Evolutionary conservation across 148 eudicot genomes (phyloP).

Genomic region (Silene latifolia): DNA sequence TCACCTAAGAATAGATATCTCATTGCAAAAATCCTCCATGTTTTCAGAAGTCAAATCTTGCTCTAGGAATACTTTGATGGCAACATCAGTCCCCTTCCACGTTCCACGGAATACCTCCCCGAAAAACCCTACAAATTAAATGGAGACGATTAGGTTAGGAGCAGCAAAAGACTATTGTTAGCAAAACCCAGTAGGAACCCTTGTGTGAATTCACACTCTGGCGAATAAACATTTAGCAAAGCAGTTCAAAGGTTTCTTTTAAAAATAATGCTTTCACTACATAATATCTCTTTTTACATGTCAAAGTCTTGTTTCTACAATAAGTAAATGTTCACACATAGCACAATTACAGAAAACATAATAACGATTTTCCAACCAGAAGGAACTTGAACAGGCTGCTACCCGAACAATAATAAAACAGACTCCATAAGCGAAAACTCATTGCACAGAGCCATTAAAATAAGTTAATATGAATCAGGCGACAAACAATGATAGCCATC

Average conservation of each 20-base stretch:
- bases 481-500: not conserved
- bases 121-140: conserved; percentile 47
- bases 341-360: not conserved
- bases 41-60: conserved; percentile 97
- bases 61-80: conserved; percentile 92
- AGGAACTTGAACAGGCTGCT: not conserved
- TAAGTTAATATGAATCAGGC: not conserved
- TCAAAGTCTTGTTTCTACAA: not conserved
- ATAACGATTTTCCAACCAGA: not conserved
- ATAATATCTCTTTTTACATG: not conserved
- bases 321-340: not conserved
- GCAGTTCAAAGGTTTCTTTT: no score
- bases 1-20: conserved; percentile 91
- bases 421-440: not conserved
- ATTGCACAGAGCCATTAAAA: not conserved
- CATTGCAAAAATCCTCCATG: conserved; percentile 98
- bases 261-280: no score
- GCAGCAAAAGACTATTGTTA: not conserved
- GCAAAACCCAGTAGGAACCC: no score
- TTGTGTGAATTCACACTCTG: not conserved
- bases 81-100: conserved; percentile 99
- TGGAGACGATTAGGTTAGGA: not conserved
- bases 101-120: conserved; percentile 86
- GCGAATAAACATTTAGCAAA: not conserved
- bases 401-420: no score